Base-by-base conservation (phyloP, 2,329 filamentous ascomycete species). In the Cryphonectria naterciae region DNA sequence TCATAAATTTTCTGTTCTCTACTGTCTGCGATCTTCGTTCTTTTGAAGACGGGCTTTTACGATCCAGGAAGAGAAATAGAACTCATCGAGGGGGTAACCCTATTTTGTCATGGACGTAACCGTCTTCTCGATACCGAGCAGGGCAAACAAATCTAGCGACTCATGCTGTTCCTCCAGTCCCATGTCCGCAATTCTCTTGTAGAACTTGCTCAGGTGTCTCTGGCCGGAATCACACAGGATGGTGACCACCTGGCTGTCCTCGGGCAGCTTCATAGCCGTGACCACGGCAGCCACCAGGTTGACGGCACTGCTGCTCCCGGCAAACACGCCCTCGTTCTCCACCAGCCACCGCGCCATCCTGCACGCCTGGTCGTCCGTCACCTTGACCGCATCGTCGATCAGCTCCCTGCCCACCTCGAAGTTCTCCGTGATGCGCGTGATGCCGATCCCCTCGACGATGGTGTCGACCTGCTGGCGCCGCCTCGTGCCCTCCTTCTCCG, bases 341-440 rank as follows among this genome's bases (percentile, higher is more conserved):
- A 98, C 95, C 56, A 99, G 83, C 94, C 94, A 98, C 73, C 93
- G 86, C n/a, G 95, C 96, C 96, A 99, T 99, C 68, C 87, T 87
- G 79, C 93, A 90, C 17, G 96, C 96, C 83, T 99, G 95, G 65
- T 90, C 88, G 80, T 99, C 97, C 2, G 89, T 93, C 19, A 99
- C 94, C 71, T 91, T 89, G 52, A 98, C 90, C 2, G 96, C 95
- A 81, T 98, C 94, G 79, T 98, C 94, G 68, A 99, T 89, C 69
- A 98, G 82, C 77, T 95, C 91, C 74, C 93, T 86, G 0, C 95
- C 96, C 39, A 91, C 91, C 79, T 97, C 93, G 74, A 99, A 96
- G 80, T 98, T 99, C 68, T 90, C 88, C 1, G 96, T 99, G n/a
- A 97, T 86, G 2, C 96, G 91, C 79, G 97, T 99, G 80, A 98